A percentile compares a stretch with the other conserved stretches of the same genome.
phyloP scores from a whole-genome alignment of 2,329 filamentous ascomycete genomes.

The Helminthosporium solani region DNA sequence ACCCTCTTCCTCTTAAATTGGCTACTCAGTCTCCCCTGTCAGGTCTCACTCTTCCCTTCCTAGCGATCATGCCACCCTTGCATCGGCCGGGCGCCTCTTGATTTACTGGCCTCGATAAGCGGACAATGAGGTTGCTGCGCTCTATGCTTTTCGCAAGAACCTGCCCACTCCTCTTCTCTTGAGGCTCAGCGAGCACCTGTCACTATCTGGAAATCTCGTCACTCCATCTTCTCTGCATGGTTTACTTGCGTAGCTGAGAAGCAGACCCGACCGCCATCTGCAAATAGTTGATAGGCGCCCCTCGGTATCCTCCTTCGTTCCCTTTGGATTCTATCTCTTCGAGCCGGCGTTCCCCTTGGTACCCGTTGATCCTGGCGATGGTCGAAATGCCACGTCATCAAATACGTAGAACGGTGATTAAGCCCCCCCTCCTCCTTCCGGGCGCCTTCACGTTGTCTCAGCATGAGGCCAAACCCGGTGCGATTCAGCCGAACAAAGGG shows the following conservation, averaged over 20 bases:
- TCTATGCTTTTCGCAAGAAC: background rate
- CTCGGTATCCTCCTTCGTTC: too few relatives aligned
- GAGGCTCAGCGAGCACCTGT: too few relatives aligned
- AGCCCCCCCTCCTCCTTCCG: conserved; percentile 7
- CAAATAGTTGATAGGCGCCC: too few relatives aligned
- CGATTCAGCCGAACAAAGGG: conserved; percentile 4
- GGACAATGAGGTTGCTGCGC: conserved; percentile 3
- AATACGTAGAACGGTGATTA: conserved; percentile 8
- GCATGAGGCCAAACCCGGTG: conserved; percentile 2
- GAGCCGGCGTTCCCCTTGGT: conserved; percentile 1
- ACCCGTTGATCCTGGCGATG: conserved; percentile 6
- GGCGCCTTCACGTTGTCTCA: conserved; percentile 13
- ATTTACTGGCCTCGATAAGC: conserved; percentile 2
- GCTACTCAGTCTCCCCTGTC: conserved; percentile 5
- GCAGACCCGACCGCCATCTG: too few relatives aligned
- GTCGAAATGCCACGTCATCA: conserved; percentile 12
- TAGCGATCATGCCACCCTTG: conserved; percentile 12
- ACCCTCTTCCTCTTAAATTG: conserved; percentile 10
- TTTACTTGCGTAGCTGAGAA: too few relatives aligned
- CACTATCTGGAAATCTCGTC: too few relatives aligned
- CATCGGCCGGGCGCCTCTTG: conserved; percentile 9
- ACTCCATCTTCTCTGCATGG: too few relatives aligned
- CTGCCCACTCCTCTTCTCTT: too few relatives aligned
- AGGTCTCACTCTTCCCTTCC: conserved; percentile 18
- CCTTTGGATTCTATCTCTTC: background rate